These are phyloP conservation scores for Lactarius pseudohatsudake DNA, from an alignment of 768 basidiomycete genomes.

Conservation along the genomic window DNA sequence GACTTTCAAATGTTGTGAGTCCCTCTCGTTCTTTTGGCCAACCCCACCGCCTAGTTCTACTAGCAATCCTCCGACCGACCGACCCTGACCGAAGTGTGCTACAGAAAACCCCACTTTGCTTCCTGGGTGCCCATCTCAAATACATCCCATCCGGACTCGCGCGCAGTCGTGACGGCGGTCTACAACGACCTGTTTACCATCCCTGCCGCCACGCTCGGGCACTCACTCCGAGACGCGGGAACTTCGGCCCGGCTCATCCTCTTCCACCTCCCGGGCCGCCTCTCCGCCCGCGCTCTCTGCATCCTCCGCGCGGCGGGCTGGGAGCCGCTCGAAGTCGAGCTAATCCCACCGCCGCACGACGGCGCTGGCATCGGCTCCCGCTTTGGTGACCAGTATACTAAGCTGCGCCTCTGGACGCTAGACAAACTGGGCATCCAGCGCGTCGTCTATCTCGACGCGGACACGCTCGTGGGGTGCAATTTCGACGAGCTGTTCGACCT, in stretches of 20 bases:
- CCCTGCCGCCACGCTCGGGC: slow-evolving; percentile 37
- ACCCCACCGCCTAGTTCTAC: background rate
- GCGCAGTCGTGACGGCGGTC: slow-evolving; percentile 36
- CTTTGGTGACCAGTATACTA: slow-evolving; percentile 46
- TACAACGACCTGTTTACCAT: slow-evolving; percentile 37
- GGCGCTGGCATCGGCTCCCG: slow-evolving; percentile 39
- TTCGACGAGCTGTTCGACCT: slow-evolving; percentile 47
- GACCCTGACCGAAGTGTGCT: background rate
- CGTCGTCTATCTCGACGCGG: slow-evolving; percentile 45
- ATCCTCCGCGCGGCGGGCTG: slow-evolving; percentile 42
- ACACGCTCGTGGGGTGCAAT: slow-evolving; percentile 44
- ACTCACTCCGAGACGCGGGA: slow-evolving; percentile 35
- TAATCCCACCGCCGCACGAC: slow-evolving; percentile 42
- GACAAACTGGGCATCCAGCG: slow-evolving; percentile 35
- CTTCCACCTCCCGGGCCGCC: slow-evolving; percentile 37
- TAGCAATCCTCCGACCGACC: background rate
- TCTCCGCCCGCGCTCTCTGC: slow-evolving; percentile 43
- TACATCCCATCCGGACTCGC: slow-evolving; percentile 14
- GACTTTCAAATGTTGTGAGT: slow-evolving; percentile 23
- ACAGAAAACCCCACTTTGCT: slow-evolving; percentile 17
- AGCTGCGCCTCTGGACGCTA: slow-evolving; percentile 44
- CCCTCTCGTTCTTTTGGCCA: background rate
- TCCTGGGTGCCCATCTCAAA: background rate
- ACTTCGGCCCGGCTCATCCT: slow-evolving; percentile 38
- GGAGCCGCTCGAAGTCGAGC: slow-evolving; percentile 38